Evolutionary conservation across 768 basidiomycete genomes (phyloP).

Genomic region (Coprinopsis marcescibilis): DNA sequence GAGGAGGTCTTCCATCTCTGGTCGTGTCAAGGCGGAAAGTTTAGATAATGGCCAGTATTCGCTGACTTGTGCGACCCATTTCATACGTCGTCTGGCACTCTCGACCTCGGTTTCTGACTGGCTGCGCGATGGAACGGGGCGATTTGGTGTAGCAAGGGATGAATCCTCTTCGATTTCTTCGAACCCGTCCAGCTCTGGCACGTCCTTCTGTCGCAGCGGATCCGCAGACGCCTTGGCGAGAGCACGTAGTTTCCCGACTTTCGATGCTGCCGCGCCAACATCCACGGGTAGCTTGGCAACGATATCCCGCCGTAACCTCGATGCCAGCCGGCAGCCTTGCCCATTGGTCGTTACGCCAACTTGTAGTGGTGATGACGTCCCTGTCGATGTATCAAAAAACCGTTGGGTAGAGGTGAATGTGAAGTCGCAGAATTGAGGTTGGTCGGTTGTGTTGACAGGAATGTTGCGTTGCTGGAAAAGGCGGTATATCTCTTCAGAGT

Average conservation of each 20-base stretch:
- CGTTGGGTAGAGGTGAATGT: conserved; percentile 84
- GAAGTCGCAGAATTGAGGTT: conserved; percentile 83
- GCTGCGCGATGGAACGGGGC: conserved; percentile 54
- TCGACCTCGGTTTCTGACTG: conserved; percentile 36
- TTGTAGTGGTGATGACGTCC: conserved; percentile 50
- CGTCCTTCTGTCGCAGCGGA: conserved; percentile 15
- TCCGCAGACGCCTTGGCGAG: conserved; percentile 34
- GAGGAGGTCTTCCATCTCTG: conserved; percentile 64
- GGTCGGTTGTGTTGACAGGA: conserved; percentile 83
- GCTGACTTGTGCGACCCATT: conserved; percentile 93
- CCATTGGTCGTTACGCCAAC: conserved; percentile 90
- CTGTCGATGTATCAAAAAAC: conserved; percentile 49
- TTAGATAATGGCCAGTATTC: conserved; percentile 90
- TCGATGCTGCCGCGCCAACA: conserved; percentile 68
- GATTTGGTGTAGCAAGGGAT: conserved; percentile 54
- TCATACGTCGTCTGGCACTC: conserved; percentile 61
- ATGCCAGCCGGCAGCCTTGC: conserved; percentile 79
- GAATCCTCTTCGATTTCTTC: conserved; percentile 52
- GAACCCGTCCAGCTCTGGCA: conserved; percentile 20
- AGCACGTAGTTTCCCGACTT: conserved; percentile 62
- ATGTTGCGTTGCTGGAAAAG: conserved; percentile 55
- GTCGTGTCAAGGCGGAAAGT: conserved; percentile 60
- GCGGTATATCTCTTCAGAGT: conserved; percentile 53
- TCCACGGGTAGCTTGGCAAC: conserved; percentile 67
- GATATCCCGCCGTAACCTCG: conserved; percentile 77